Conservation (phyloP, 2,329 filamentous ascomycete species). For the Neonectria sp. region DNA sequence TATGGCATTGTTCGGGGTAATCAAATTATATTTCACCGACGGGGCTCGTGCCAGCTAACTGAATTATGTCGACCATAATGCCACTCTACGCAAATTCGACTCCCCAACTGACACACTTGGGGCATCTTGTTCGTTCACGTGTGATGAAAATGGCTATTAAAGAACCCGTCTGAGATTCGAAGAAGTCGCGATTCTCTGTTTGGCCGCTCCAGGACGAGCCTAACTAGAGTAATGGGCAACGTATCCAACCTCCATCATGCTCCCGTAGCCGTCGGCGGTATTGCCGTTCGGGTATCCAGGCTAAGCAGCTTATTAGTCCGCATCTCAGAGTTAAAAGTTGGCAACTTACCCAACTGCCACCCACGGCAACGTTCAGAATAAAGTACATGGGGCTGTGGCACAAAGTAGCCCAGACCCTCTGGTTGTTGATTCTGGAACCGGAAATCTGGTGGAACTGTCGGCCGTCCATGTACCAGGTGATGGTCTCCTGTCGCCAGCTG, state of each 20-base stretch:
- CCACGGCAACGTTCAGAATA: constrained; percentile 68
- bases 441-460: constrained; percentile 57
- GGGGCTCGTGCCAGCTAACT: no score
- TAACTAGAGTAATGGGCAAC: constrained; percentile 56
- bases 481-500: constrained; percentile 61
- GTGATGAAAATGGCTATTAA: neutral
- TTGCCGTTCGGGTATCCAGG: constrained; percentile 60
- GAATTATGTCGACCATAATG: no score
- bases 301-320: constrained; percentile 46
- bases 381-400: constrained; percentile 64
- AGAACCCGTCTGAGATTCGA: neutral
- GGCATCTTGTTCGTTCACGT: neutral
- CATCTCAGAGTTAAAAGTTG: accelerated
- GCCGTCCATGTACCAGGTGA: constrained; percentile 64
- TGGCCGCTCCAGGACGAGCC: neutral
- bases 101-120: neutral
- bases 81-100: neutral
- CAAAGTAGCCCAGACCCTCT: constrained; percentile 61
- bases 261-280: constrained; percentile 60
- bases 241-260: constrained; percentile 65
- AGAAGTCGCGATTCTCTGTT: neutral
- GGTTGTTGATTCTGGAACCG: constrained; percentile 59
- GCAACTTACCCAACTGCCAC: constrained; percentile 62
- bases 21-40: no score
- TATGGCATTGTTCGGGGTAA: no score